These are phyloP conservation scores for Castanea mollissima DNA, from an alignment of 306 rosid genomes.

Conservation along the genomic window DNA sequence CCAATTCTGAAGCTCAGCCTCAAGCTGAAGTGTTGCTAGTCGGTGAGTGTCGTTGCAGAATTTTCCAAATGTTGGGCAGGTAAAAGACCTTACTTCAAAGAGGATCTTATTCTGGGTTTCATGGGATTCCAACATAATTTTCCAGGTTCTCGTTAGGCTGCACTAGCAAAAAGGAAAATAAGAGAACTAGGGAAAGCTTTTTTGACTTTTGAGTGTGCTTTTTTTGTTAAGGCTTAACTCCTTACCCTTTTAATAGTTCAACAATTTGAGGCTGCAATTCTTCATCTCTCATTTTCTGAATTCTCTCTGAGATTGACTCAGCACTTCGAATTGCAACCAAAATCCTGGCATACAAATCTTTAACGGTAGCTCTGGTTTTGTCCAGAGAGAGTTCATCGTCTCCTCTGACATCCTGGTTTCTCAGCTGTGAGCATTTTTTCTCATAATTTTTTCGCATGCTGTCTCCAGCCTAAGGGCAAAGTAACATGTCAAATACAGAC, in stretches of 20 bases:
- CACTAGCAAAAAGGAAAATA: constrained; percentile 41
- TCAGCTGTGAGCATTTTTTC: constrained; percentile 64
- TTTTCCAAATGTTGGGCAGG: constrained; percentile 55
- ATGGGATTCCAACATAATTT: constrained; percentile 77
- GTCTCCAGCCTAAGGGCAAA: constrained; percentile 74
- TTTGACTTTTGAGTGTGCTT: constrained; percentile 10
- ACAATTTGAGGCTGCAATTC: constrained; percentile 85
- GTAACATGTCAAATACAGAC: constrained; percentile 10
- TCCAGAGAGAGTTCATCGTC: constrained; percentile 55
- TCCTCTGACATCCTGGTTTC: constrained; percentile 69
- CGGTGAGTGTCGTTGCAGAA: constrained; percentile 77
- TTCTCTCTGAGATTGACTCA: constrained; percentile 80
- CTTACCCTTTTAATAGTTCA: constrained; percentile 88
- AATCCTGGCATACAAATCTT: constrained; percentile 87
- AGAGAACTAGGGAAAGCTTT: constrained; percentile 32
- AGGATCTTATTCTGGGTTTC: constrained; percentile 88
- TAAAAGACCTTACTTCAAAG: constrained; percentile 66
- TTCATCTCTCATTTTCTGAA: constrained; percentile 82
- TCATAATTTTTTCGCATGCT: constrained; percentile 70
- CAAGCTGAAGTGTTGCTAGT: constrained; percentile 73
- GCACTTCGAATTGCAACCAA: constrained; percentile 89
- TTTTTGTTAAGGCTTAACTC: constrained; percentile 18
- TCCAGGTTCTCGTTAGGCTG: constrained; percentile 84
- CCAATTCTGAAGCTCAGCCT: constrained; percentile 86
- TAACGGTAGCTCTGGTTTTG: constrained; percentile 72